Base-by-base conservation (phyloP, 441 rosid species). In the Eruca vesicaria region DNA sequence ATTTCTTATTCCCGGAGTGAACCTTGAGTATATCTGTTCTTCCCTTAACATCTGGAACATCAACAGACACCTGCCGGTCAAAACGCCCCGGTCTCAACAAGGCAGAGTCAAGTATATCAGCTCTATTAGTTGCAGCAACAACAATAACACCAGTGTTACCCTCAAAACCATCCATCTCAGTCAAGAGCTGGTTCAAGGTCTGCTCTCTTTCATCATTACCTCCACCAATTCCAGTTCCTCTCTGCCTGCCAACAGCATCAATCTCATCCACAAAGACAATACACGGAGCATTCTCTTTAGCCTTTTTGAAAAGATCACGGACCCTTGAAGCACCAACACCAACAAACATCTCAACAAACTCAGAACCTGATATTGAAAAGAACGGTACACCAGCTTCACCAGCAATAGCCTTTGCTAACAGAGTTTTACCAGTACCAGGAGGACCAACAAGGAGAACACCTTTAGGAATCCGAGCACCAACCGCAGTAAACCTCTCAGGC, bases 311-410 rank as follows among this genome's bases (percentile, higher is more conserved):
- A 65, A 94, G 97, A 81, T 94, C 97, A 3, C 97, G 92, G 23
- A 94, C 98, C 68, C 97, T 83, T 58, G 98, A 94, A 14, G 97
- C 98, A 82, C 98, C 98, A 68, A 94, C 97, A 82, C 98, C 98
- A 12, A 94, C 97, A 74, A 92, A 94, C 98, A 92, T 94, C 88
- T 94, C 98, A 76, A 94, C 98, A 65, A 92, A 94, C 88, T 92
- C 98, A 19, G 97, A 94, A 78, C 98, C 97, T 0, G 98, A 94
- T 68, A 94, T 92, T 59, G 92, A 92, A 81, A 94, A 94, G 82
- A 94, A 94, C 0, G 98, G 98, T 21, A 94, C 97, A 48, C 97
- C 97, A 4, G 97, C 99, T 84, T 94, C 99, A 75, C 97, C 97
- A 68, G 97, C 99, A 71, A 94, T 94, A 70, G 97, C 98, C 81